These are phyloP conservation scores for Pyrenophora seminiperda DNA, from an alignment of 2,329 filamentous ascomycete genomes.

Conservation along the genomic window DNA sequence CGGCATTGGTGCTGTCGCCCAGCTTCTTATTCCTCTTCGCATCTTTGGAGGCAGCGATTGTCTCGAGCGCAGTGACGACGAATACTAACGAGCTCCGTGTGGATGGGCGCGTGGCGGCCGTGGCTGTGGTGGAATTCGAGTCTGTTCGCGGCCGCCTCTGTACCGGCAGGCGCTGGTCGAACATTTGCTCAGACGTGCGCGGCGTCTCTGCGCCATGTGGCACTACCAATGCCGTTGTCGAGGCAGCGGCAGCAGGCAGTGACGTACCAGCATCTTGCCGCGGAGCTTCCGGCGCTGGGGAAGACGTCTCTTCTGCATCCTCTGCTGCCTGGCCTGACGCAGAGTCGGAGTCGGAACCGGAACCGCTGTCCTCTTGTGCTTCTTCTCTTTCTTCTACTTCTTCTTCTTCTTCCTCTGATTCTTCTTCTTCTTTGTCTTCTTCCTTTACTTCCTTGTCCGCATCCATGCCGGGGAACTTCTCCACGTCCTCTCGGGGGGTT, in stretches of 20 bases:
- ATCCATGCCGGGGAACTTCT: constrained; percentile 4
- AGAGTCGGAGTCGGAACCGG: constrained; percentile 27
- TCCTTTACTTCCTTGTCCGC: neutral
- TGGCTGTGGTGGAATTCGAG: constrained; percentile 61
- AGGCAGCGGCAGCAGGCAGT: constrained; percentile 23
- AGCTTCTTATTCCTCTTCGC: constrained; percentile 85
- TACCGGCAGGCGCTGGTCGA: constrained; percentile 39
- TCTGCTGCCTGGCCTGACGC: constrained; percentile 17
- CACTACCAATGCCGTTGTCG: constrained; percentile 32
- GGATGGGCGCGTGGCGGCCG: constrained; percentile 60
- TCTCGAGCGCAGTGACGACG: constrained; percentile 89
- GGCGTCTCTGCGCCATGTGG: constrained; percentile 37
- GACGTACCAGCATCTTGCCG: constrained; percentile 24
- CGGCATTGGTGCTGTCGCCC: constrained; percentile 78
- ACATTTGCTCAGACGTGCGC: constrained; percentile 42
- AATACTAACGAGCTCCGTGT: constrained; percentile 95
- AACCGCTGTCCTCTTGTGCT: constrained; percentile 11
- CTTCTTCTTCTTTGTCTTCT: constrained; percentile 1
- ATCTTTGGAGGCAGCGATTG: constrained; percentile 89
- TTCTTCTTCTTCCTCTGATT: constrained; percentile 17
- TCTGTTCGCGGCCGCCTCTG: constrained; percentile 59
- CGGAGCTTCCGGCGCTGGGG: constrained; percentile 20
- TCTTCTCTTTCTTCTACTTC: constrained; percentile 11
- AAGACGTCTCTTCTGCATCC: constrained; percentile 17
- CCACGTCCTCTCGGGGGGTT: constrained; percentile 11